phyloP scores from a whole-genome alignment of 768 basidiomycete genomes.

The Dioszegia hungarica region DNA sequence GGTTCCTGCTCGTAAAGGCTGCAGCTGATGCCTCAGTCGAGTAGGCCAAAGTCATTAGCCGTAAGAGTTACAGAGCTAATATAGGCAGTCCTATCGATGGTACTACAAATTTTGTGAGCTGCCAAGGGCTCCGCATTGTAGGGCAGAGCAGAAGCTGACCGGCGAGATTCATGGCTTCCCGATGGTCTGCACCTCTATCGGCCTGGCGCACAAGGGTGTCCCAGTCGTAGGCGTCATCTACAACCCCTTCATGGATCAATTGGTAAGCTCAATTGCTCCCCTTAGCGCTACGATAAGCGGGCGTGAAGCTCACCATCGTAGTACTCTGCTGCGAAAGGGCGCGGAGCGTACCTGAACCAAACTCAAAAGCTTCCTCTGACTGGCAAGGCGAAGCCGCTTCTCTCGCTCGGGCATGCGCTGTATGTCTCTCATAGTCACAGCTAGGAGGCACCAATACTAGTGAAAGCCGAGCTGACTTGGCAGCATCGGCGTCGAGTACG shows the following conservation, averaged over 20 bases:
- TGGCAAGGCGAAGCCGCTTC: conserved; percentile 55
- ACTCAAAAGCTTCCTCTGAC: conserved; percentile 60
- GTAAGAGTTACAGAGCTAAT: background rate
- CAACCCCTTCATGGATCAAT: conserved; percentile 83
- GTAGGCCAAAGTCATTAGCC: conserved; percentile 3
- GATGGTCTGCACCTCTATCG: conserved; percentile 83
- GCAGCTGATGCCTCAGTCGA: conserved; percentile 11
- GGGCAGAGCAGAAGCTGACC: conserved; percentile 1
- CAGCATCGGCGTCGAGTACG: conserved; percentile 39
- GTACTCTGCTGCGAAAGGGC: conserved; percentile 72
- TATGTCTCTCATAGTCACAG: conserved; percentile 12
- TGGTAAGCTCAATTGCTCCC: conserved; percentile 55
- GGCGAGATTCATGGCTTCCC: conserved; percentile 56
- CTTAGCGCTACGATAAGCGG: too few species aligned
- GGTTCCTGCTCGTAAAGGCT: too few species aligned
- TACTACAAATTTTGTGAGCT: conserved; percentile 44
- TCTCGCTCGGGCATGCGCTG: conserved; percentile 66
- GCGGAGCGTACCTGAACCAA: conserved; percentile 70
- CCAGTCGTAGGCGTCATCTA: conserved; percentile 88
- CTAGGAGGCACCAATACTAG: too few species aligned
- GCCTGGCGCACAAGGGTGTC: conserved; percentile 72
- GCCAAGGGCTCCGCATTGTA: conserved; percentile 11
- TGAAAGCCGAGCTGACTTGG: background rate
- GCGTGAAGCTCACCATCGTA: background rate
- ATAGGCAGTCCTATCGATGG: conserved; percentile 37